A percentile compares a stretch with the other conserved stretches of the same genome.
Conservation (phyloP, 2,329 filamentous ascomycete genomes). For the Neonectria ditissima region DNA sequence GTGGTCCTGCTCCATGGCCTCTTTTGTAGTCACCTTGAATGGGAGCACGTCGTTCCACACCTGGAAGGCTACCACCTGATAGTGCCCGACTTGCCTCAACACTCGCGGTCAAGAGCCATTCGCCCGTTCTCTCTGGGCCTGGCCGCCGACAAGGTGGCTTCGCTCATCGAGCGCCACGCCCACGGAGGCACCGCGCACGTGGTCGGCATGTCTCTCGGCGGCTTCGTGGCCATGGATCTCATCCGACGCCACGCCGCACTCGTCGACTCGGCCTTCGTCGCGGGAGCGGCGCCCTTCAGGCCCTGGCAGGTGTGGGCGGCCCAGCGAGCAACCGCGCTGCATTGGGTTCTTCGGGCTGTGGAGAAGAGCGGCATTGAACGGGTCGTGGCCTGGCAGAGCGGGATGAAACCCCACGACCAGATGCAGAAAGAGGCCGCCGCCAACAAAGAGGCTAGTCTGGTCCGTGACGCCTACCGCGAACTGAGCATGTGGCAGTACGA, state of each 20-base stretch:
- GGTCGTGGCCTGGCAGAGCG: constrained; percentile 9
- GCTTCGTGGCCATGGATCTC: constrained; percentile 46
- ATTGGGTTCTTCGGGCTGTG: constrained; percentile 13
- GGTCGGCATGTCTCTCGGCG: constrained; percentile 56
- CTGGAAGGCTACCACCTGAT: constrained; percentile 26
- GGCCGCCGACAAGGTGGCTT: constrained; percentile 40
- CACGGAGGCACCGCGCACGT: constrained; percentile 52
- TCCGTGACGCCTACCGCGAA: constrained; percentile 7
- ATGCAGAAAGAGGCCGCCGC: constrained; percentile 13
- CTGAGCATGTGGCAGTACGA: constrained; percentile 15
- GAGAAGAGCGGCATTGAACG: constrained; percentile 14
- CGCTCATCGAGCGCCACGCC: constrained; percentile 49
- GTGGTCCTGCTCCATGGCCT: constrained; percentile 20
- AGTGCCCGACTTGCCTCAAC: constrained; percentile 28
- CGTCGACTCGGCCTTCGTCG: constrained; percentile 48
- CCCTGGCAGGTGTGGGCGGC: constrained; percentile 38
- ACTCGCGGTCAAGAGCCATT: constrained; percentile 25
- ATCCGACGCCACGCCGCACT: constrained; percentile 48
- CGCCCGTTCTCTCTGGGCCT: constrained; percentile 1
- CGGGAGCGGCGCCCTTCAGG: constrained; percentile 46
- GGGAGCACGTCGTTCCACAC: constrained; percentile 19
- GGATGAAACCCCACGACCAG: constrained; percentile 12
- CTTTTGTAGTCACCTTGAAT: constrained; percentile 20
- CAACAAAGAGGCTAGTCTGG: constrained; percentile 11
- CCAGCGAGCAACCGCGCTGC: constrained; percentile 8